Percentiles rank a stretch among this genome's conserved stretches.
Conservation (phyloP, 2,329 filamentous ascomycete genomes). For the Westerdykella ornata region DNA sequence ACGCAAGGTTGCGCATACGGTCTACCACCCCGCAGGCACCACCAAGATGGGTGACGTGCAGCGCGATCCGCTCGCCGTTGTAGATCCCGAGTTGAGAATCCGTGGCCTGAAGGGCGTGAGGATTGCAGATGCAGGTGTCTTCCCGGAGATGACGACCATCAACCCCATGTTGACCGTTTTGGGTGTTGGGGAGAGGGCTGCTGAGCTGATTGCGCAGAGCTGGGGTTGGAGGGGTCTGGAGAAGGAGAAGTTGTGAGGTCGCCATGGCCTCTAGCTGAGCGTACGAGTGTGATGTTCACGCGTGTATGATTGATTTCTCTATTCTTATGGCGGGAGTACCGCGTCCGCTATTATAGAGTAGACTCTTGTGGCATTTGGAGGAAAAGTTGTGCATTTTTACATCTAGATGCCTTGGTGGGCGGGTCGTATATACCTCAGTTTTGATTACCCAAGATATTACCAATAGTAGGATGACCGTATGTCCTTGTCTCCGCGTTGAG, state of each 20-base stretch:
- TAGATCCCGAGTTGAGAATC: constrained; percentile 68
- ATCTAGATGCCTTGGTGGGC: too few species aligned
- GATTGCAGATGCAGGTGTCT: constrained; percentile 80
- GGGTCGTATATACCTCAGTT: too few species aligned
- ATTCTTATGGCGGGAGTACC: not conserved
- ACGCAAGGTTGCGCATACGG: constrained; percentile 73
- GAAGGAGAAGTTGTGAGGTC: constrained; percentile 46
- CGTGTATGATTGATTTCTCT: not conserved
- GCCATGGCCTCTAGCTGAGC: not conserved
- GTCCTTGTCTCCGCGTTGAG: too few species aligned
- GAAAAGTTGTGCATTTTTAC: too few species aligned
- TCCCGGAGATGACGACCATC: constrained; percentile 78
- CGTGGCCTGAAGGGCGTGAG: constrained; percentile 65
- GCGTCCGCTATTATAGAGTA: too few species aligned
- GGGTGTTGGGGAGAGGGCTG: constrained; percentile 73
- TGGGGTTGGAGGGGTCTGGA: constrained; percentile 58
- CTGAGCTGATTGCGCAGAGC: constrained; percentile 73
- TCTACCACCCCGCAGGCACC: constrained; percentile 84
- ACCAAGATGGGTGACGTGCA: constrained; percentile 79
- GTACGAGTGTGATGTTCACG: not conserved
- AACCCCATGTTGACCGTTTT: constrained; percentile 90
- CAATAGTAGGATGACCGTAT: too few species aligned
- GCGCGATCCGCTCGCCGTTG: constrained; percentile 66
- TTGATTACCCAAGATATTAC: too few species aligned
- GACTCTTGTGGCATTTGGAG: too few species aligned